Percentiles rank a stretch among this genome's conserved stretches.
Evolutionary conservation across 306 rosid genomes (phyloP).

Genomic region (Macrotyloma uniflorum): DNA sequence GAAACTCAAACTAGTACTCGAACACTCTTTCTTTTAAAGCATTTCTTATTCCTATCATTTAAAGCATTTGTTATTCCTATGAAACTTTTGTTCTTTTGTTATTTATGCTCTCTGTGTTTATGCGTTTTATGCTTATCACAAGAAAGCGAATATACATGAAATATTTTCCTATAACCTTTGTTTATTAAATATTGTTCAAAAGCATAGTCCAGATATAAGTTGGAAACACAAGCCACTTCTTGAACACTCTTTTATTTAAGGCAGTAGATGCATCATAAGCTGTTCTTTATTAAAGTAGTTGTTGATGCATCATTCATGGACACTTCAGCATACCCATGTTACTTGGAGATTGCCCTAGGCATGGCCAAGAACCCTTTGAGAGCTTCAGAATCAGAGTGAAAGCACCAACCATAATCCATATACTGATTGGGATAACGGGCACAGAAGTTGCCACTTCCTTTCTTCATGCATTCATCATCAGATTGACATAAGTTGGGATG

Average conservation of each 20-base stretch:
- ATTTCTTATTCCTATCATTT: too few relatives aligned
- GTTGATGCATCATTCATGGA: neutral
- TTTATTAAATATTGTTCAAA: too few relatives aligned
- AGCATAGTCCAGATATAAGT: too few relatives aligned
- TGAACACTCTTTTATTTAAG: neutral
- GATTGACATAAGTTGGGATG: neutral
- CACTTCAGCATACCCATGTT: neutral
- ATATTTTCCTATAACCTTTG: too few relatives aligned
- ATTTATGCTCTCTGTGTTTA: too few relatives aligned
- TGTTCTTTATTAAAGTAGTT: neutral
- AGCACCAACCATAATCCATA: neutral
- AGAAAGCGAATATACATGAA: too few relatives aligned
- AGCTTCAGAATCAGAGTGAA: neutral
- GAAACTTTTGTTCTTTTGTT: too few relatives aligned
- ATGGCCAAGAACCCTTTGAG: neutral
- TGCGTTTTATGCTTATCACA: too few relatives aligned
- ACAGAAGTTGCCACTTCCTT: neutral
- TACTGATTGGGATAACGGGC: neutral
- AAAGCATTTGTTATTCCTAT: too few relatives aligned
- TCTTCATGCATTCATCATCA: neutral
- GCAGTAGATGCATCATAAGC: neutral
- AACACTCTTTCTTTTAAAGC: too few relatives aligned
- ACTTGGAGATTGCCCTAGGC: neutral
- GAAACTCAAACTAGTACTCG: too few relatives aligned
- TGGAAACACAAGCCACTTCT: too few relatives aligned